Base-by-base conservation (phyloP, 2,329 filamentous ascomycete species). In the Verticillium tricorpus region DNA sequence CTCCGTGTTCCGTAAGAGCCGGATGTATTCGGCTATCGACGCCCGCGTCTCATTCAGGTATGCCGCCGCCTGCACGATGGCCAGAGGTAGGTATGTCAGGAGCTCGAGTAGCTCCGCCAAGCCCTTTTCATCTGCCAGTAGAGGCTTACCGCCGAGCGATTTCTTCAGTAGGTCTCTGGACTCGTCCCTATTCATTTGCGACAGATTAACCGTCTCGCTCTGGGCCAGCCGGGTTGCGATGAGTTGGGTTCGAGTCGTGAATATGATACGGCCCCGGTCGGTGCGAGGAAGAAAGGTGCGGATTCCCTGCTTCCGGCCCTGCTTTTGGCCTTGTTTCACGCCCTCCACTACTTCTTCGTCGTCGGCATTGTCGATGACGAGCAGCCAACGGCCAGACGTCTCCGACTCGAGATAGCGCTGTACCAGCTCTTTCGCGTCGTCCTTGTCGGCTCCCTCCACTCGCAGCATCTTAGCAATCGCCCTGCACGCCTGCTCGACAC, bases 331-430 rank as follows among this genome's bases (percentile, higher is more conserved):
- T 37, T 56, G 40, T 25, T 66, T 65, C n/a, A 34, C 64, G 57
- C 60, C 62, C 40, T 61, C 64, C 63, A 60, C 64, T 66, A 70
- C 56, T 63, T 66, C 65, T 71, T 64, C 69, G 63, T 64, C 66
- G 65, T 76, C 73, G 57, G 73, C 67, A 59, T 75, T 75, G 67
- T 76, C 73, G 35, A 72, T 67, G 22, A 76, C 62, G 52, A 76
- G 63, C 15, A 76, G 66, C 74, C 70, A 76, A 56, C 67, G 40
- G 19, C 22, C 60, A 60, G 75, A 74, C 5, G 67, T 63, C 19
- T 60, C 59, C 50, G 56, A 57, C 56, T 63, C 64, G 19, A 73
- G 65, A 71, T 70, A 74, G 37, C 32, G 2, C 32, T 66, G 58
- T 58, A 72, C 57, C 61, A 71, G 63, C 45, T 70, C 66, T 56